These are phyloP conservation scores for Chrysoporthe puriensis DNA, from an alignment of 2,329 filamentous ascomycete genomes.

Conservation along the genomic window DNA sequence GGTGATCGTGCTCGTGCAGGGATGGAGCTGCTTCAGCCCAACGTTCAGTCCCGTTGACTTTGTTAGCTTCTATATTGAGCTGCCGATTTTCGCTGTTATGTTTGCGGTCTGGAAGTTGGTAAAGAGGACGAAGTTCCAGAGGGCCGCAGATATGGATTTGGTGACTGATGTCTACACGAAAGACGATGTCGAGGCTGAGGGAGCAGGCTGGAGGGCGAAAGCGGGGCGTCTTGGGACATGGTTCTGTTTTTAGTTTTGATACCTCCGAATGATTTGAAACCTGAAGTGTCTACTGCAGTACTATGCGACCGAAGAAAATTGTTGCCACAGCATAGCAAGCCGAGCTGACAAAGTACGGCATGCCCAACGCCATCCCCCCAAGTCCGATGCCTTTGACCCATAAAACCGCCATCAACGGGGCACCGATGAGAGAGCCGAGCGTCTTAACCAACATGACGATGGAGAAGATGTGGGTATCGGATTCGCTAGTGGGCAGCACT, in stretches of 20 bases:
- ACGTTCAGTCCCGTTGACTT: conserved; percentile 62
- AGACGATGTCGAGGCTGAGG: conserved; percentile 24
- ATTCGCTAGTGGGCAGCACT: conserved; percentile 29
- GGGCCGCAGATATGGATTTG: conserved; percentile 32
- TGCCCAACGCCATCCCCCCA: conserved; percentile 41
- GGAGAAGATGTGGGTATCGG: conserved; percentile 50
- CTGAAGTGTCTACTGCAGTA: not conserved
- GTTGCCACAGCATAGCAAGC: conserved; percentile 43
- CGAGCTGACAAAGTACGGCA: conserved; percentile 47
- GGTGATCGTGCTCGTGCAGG: conserved; percentile 65
- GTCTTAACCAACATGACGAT: conserved; percentile 57
- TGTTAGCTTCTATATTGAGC: conserved; percentile 66
- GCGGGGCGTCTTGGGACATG: conserved; percentile 16
- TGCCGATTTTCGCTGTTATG: conserved; percentile 62
- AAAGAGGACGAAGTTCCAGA: conserved; percentile 31
- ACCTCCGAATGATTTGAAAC: not conserved
- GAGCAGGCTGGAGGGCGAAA: conserved; percentile 15
- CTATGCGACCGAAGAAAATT: conserved; percentile 35
- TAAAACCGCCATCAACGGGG: conserved; percentile 50
- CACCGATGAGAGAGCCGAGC: conserved; percentile 50
- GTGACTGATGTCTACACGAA: conserved; percentile 32
- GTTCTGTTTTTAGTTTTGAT: conserved; percentile 19
- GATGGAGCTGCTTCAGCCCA: conserved; percentile 66
- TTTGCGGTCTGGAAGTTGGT: conserved; percentile 57
- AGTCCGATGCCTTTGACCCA: conserved; percentile 51